Evolutionary conservation across 2,329 filamentous ascomycete species (phyloP), one percentile per base, ranked within the genome.

Genomic region (Iodosphaeria phyllophila): DNA sequence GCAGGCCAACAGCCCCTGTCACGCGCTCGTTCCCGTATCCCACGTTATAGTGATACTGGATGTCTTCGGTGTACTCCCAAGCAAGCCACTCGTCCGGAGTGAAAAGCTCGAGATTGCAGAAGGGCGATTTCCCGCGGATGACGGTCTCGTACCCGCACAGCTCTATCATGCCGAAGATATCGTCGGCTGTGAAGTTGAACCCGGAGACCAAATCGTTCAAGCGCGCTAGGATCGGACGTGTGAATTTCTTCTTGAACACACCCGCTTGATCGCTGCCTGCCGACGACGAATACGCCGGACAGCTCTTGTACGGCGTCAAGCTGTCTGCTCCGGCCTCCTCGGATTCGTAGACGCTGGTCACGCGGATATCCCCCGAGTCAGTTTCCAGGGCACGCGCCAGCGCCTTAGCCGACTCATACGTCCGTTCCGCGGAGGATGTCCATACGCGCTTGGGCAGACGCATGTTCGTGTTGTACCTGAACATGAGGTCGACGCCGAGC

Each of bases 91-190:
- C 68, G 33, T 68, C 58, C 0, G 65, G 55, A 1, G 55, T 51
- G 38, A 74, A 74, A 8, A 72, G 51, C 10, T 60, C 52, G 0
- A 66, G 50, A 26, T 63, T 56, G 46, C 69, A 74, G 42, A 74
- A 73, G 1, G 59, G 58, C 0, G 67, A 73, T 22, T 54, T 59
- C 3, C 69, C 69, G 1, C 58, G 58, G 30, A 73, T 71, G 11
- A 73, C 68, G 0, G 61, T 64, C 42, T 74, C 69, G 38, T 74
- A 74, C 1, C 68, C 68, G 37, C 69, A 74, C 4, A 74, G 45
- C 45, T 72, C 56, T 49, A 73, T 68, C 60, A 74, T 69, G 18
- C 60, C 71, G 26, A 70, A 64, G 9, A 77, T 54, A 35, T 77
- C 71, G 24, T 57, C 51, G 13, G 56, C 44, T 0, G 65, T 73